These are phyloP conservation scores for Colletotrichum siamense DNA, from an alignment of 2,329 filamentous ascomycete genomes.

Conservation along the genomic window DNA sequence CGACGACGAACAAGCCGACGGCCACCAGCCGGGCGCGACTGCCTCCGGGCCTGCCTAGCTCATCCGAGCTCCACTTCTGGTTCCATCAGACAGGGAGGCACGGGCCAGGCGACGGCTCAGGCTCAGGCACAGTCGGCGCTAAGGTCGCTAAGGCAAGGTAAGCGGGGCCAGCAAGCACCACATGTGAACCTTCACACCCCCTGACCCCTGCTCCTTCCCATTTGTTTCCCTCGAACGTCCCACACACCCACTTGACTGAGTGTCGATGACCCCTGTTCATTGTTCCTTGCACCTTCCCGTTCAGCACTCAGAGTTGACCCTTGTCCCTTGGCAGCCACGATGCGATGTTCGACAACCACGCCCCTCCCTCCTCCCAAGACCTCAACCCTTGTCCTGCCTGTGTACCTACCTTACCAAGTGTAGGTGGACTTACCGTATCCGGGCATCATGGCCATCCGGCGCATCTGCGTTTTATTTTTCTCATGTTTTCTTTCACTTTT, in stretches of 20 bases:
- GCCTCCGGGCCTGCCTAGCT: conserved; percentile 3
- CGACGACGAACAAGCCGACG: neutral
- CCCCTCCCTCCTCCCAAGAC: neutral
- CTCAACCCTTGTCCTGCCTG: neutral
- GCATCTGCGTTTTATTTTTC: neutral
- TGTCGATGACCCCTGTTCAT: neutral
- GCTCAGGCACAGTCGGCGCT: conserved; percentile 11
- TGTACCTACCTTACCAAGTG: neutral
- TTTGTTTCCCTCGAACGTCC: neutral
- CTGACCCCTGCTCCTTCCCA: neutral
- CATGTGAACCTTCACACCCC: neutral
- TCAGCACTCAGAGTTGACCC: neutral
- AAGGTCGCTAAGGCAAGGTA: neutral
- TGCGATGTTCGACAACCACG: neutral
- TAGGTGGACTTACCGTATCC: conserved; percentile 1
- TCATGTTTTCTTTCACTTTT: neutral
- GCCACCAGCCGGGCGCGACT: neutral
- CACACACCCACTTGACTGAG: neutral
- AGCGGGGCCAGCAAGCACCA: neutral
- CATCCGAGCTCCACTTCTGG: neutral
- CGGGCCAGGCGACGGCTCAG: neutral
- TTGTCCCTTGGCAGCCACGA: conserved; percentile 15
- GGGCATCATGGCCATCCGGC: conserved; percentile 4
- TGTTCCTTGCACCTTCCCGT: conserved; percentile 12
- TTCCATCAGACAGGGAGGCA: neutral